Evolutionary conservation across 495 filamentous ascomycete species (phyloP).

Genomic region (Margaritispora aquatica): DNA sequence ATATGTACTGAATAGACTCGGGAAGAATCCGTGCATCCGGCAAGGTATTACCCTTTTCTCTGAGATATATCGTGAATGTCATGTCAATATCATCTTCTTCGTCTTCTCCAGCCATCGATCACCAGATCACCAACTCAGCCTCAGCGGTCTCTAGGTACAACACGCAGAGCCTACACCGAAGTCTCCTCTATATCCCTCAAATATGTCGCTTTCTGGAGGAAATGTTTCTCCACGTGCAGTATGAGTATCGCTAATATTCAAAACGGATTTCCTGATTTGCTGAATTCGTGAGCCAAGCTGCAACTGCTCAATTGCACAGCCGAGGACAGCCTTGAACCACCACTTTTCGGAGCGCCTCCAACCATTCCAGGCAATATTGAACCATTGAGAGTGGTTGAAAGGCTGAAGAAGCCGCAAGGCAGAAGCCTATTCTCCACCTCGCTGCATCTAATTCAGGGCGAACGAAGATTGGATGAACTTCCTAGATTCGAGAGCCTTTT

Average conservation of each 20-base stretch:
- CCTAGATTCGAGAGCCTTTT: background rate
- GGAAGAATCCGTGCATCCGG: background rate
- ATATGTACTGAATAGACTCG: background rate
- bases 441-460: conserved; percentile 2
- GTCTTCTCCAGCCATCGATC: background rate
- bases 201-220: background rate
- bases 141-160: background rate
- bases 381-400: background rate
- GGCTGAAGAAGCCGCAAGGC: background rate
- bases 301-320: background rate
- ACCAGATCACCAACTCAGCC: background rate
- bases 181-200: background rate
- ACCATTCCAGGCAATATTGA: background rate
- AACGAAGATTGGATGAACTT: background rate
- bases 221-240: background rate
- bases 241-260: background rate
- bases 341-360: background rate
- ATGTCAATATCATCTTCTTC: too few relatives aligned
- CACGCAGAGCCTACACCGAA: too few relatives aligned
- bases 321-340: background rate
- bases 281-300: background rate
- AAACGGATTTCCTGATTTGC: background rate
- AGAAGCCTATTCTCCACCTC: conserved; percentile 1
- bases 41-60: too few relatives aligned
- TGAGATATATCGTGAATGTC: too few relatives aligned